Base-by-base conservation (phyloP, 805 yeast species). In the Candida mattraensis region DNA sequence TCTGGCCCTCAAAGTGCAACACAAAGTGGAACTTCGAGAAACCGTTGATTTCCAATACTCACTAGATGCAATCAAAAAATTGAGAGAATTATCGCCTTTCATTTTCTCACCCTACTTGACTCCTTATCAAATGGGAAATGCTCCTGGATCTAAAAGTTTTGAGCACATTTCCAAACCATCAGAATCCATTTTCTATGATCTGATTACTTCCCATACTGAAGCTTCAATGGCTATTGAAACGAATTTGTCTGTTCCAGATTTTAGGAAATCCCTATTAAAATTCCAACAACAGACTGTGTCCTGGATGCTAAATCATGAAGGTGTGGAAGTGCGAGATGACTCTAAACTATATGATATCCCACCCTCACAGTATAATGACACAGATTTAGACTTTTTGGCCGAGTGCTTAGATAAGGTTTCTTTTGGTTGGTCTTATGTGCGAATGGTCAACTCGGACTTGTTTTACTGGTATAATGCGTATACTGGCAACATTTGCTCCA, bases 251-350 rank as follows among this genome's bases (percentile, higher is more conserved):
- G 21, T 58, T 1, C 51, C 52, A 3, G 32, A 30, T 2, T 32
- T 59, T 5, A 25, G 48, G 3, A 60, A 60, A 32, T 35, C 43
- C 2, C 36, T 60, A 19, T 26, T 60, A 18, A 53, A 54, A 3
- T 80, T 78, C 41, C 87, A 80, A 52, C 64, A 63, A 4, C 70
- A 67, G 27, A 69, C 83, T 3, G 66, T 80, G 2, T 55, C 61
- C 12, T 80, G 87, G 87, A 58, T 80, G 50, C 56, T 80, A 4
- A 43, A 57, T 0, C 68, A 64, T 40, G 87, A 80, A 51, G 67
- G 74, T 26, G 67, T 66, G 4, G 18, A 26, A 8, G 69, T 66
- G 36, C 56, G 66, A 40, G 45, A 49, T 21, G 30, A 44, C 1
- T 15, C 28, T 5, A 15, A 20, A 8, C n/a, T 7, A 5, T 59